Percentiles rank a stretch among this genome's conserved stretches.
Conservation (phyloP, 2,329 filamentous ascomycete genomes). For the Hypoxylon sp. region DNA sequence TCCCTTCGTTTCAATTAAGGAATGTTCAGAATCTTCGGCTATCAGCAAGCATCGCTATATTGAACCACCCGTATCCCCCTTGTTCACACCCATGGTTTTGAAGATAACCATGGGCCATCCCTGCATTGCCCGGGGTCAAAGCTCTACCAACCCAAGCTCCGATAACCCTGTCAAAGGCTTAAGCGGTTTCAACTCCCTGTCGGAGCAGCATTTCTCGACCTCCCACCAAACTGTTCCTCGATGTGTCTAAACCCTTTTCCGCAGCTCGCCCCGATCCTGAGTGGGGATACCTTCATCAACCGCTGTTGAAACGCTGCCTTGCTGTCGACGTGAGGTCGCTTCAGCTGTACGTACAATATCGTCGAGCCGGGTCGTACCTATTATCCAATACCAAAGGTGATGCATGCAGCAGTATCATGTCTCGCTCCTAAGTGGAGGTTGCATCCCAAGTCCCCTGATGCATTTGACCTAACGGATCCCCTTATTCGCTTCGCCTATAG, state of each 20-base stretch:
- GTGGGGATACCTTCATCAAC: conserved; percentile 40
- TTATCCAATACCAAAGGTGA: conserved; percentile 19
- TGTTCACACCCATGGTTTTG: conserved; percentile 17
- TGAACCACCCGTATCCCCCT: conserved; percentile 16
- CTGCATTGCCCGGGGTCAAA: conserved; percentile 38
- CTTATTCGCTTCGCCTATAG: conserved; percentile 36
- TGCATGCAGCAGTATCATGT: conserved; percentile 34
- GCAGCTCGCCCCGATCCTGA: conserved; percentile 46
- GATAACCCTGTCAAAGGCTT: conserved; percentile 45
- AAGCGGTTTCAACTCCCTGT: conserved; percentile 53
- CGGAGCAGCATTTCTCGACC: conserved; percentile 51
- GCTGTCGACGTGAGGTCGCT: conserved; percentile 10
- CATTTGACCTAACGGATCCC: conserved; percentile 28
- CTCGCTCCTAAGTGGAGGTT: conserved; percentile 35
- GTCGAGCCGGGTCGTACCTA: conserved; percentile 22
- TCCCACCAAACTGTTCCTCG: conserved; percentile 40
- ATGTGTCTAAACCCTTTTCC: conserved; percentile 48
- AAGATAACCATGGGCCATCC: conserved; percentile 27
- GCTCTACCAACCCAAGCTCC: conserved; percentile 33
- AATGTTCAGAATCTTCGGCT: conserved; percentile 43
- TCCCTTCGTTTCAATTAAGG: conserved; percentile 43
- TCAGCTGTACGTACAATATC: conserved; percentile 19
- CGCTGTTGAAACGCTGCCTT: conserved; percentile 38
- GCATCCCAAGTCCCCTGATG: conserved; percentile 35
- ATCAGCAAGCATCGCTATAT: conserved; percentile 45